phyloP scores from a whole-genome alignment of 768 basidiomycete genomes.

The Pleurotus cornucopiae region DNA sequence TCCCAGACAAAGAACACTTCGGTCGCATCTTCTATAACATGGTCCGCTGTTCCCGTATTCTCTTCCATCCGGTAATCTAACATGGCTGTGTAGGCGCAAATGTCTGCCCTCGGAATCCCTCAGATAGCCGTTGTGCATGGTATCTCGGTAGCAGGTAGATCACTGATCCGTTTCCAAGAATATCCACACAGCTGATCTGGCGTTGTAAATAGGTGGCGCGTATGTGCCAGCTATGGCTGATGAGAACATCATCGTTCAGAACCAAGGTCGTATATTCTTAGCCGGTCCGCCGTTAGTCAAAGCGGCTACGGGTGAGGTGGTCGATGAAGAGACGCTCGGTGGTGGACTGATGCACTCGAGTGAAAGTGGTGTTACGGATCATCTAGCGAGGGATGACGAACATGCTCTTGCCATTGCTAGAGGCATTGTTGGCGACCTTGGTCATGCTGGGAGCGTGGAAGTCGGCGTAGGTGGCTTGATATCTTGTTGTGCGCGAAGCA shows the following conservation, averaged over 20 bases:
- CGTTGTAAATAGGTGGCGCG: constrained; percentile 59
- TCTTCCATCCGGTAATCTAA: no score
- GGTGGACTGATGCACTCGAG: constrained; percentile 89
- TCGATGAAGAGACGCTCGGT: constrained; percentile 90
- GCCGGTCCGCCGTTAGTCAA: constrained; percentile 94
- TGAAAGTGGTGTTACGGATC: constrained; percentile 89
- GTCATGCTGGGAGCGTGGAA: constrained; percentile 50
- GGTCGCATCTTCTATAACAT: constrained; percentile 97
- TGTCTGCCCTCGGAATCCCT: constrained; percentile 88
- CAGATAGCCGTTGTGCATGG: constrained; percentile 94
- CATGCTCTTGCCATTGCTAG: constrained; percentile 81
- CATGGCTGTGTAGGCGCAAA: constrained; percentile 59
- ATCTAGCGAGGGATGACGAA: constrained; percentile 80
- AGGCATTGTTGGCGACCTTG: constrained; percentile 73
- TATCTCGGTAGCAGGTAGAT: constrained; percentile 80
- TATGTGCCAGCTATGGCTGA: constrained; percentile 98
- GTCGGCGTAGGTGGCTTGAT: constrained; percentile 37
- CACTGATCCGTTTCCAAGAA: constrained; percentile 8
- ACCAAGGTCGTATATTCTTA: constrained; percentile 91
- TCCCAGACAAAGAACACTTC: constrained; percentile 94
- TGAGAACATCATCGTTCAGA: constrained; percentile 85
- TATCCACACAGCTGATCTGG: not conserved
- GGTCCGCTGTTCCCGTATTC: constrained; percentile 36
- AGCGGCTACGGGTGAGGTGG: constrained; percentile 89
- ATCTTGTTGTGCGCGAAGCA: not conserved